Evolutionary conservation across 495 filamentous ascomycete genomes (phyloP).

Genomic region (Geoglossum glabrum): DNA sequence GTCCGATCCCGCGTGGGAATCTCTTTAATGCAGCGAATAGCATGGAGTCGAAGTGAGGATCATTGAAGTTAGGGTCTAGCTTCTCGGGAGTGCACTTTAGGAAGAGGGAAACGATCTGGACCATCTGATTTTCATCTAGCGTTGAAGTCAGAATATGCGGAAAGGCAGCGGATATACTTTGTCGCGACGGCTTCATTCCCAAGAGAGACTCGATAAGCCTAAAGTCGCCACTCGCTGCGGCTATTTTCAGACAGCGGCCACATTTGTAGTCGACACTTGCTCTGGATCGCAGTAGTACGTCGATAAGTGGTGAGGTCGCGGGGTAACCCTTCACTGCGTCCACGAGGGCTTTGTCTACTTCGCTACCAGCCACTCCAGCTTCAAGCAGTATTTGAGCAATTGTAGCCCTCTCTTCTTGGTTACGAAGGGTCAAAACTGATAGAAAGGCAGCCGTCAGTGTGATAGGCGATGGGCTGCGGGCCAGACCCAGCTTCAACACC

Average conservation of each 20-base stretch:
- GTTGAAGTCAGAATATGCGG: not conserved
- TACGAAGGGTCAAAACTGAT: no score
- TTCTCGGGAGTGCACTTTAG: not conserved
- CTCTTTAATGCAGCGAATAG: not conserved
- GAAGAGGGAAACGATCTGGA: not conserved
- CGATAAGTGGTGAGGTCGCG: not conserved
- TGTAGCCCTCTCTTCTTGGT: no score
- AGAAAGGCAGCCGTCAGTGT: no score
- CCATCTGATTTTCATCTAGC: not conserved
- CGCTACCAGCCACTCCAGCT: not conserved
- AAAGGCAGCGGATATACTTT: not conserved
- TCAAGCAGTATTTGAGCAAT: not conserved
- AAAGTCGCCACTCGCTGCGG: not conserved
- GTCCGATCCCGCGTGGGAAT: not conserved
- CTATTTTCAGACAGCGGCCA: not conserved
- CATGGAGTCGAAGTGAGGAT: not conserved
- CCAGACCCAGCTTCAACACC: no score
- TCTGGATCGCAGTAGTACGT: not conserved
- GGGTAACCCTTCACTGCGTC: not conserved
- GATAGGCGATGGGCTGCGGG: no score
- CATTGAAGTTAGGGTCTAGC: not conserved
- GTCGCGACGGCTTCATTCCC: not conserved
- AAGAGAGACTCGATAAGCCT: not conserved
- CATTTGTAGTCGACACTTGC: not conserved
- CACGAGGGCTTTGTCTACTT: not conserved